A percentile compares a stretch with the other conserved stretches of the same genome.
Evolutionary conservation across 495 filamentous ascomycete genomes (phyloP).

Genomic region (Glonium stellatum): DNA sequence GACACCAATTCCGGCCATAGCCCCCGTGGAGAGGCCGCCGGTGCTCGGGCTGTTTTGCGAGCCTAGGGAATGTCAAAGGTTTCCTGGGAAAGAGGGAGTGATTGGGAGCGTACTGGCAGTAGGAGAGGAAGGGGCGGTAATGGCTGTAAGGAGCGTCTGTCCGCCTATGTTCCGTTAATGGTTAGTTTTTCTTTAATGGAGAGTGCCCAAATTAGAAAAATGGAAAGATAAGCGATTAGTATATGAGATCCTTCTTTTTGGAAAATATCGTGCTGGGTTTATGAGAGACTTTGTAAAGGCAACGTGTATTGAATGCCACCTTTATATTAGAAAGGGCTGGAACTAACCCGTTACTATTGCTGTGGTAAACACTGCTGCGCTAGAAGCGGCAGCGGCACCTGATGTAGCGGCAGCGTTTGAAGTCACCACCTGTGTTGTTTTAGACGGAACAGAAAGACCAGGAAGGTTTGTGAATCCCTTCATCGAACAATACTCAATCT

Average conservation of each 20-base stretch:
- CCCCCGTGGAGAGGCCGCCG: conserved; percentile 9
- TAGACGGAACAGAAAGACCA: neutral
- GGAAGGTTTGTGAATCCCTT: neutral
- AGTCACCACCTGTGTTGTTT: neutral
- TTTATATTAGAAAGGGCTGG: neutral
- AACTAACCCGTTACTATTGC: neutral
- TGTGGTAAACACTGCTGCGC: neutral
- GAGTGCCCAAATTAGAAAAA: neutral
- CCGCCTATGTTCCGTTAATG: neutral
- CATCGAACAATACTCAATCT: neutral
- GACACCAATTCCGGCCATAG: conserved; percentile 13
- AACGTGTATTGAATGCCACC: neutral
- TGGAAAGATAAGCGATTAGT: neutral
- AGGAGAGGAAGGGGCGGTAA: neutral
- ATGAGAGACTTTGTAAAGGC: too few species aligned
- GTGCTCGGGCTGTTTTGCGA: neutral
- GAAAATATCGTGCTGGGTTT: too few species aligned
- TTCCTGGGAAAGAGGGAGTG: neutral
- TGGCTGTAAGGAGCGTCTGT: neutral
- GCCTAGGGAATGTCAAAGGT: neutral
- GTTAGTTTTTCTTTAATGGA: neutral
- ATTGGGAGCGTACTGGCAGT: neutral
- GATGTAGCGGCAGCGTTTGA: neutral
- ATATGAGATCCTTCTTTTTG: too few species aligned
- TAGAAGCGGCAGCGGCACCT: neutral